Conservation (phyloP, 345 rosid species). For the Lumnitzera racemosa region DNA sequence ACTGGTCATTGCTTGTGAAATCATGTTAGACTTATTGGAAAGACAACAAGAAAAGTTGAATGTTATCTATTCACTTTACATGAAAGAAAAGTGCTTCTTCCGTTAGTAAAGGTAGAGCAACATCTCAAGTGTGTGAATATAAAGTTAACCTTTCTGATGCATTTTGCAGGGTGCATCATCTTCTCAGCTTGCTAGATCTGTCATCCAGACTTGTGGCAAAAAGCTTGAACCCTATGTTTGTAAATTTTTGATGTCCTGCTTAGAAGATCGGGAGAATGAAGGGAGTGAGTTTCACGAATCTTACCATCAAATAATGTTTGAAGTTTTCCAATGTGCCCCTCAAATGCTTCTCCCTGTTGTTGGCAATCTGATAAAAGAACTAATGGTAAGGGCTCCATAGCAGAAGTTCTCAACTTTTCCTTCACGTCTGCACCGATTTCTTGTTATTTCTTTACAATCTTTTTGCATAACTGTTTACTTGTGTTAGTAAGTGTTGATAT, state of each 20-base stretch:
- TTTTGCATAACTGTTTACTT: background rate
- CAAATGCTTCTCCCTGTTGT: slow-evolving; percentile 67
- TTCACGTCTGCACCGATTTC: slow-evolving; percentile 2
- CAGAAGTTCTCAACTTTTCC: background rate
- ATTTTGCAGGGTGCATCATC: slow-evolving; percentile 42
- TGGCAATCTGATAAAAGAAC: slow-evolving; percentile 67
- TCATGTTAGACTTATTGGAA: too few relatives aligned
- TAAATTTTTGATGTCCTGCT: slow-evolving; percentile 70
- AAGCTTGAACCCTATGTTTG: slow-evolving; percentile 66
- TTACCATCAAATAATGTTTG: slow-evolving; percentile 73
- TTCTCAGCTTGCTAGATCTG: slow-evolving; percentile 67
- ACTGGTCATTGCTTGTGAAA: too few relatives aligned
- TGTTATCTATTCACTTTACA: too few relatives aligned
- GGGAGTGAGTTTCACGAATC: slow-evolving; percentile 59
- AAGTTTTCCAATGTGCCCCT: slow-evolving; percentile 65
- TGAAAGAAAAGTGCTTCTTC: too few relatives aligned
- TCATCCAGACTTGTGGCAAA: slow-evolving; percentile 60
- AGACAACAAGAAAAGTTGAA: too few relatives aligned
- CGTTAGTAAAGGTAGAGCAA: too few relatives aligned
- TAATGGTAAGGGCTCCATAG: slow-evolving; percentile 41
- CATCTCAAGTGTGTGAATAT: too few relatives aligned
- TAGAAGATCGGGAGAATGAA: slow-evolving; percentile 54
- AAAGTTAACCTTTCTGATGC: too few relatives aligned
- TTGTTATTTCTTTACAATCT: slow-evolving; percentile 3
- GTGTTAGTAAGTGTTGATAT: background rate